Conservation (phyloP, 2,329 filamentous ascomycete genomes). For the Penicillium sp. region DNA sequence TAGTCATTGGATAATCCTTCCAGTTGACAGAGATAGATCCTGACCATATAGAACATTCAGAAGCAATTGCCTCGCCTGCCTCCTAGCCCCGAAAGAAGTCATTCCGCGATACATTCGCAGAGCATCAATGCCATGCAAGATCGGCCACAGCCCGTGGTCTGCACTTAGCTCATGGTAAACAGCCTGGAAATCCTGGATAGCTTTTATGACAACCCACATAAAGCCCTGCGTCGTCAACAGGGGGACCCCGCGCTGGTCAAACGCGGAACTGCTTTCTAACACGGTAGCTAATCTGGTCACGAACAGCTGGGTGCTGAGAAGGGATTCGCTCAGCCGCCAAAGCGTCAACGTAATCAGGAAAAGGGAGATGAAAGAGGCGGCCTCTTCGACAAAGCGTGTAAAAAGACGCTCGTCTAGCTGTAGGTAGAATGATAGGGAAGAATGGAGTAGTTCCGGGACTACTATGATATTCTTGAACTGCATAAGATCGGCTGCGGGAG, state of each 20-base stretch:
- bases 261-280: background rate
- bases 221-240: background rate
- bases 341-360: slow-evolving; percentile 1
- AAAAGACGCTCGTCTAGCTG: background rate
- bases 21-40: background rate
- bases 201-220: slow-evolving; percentile 1
- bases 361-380: background rate
- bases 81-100: background rate
- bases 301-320: background rate
- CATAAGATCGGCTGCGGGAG: background rate
- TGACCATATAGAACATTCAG: background rate
- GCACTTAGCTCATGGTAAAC: background rate
- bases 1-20: background rate
- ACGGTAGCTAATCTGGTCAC: background rate
- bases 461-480: background rate
- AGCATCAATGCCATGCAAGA: background rate
- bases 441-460: background rate
- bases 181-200: background rate
- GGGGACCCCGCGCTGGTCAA: background rate
- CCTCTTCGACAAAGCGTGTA: background rate
- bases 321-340: background rate
- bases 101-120: background rate
- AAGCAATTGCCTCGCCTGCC: background rate
- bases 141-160: background rate
- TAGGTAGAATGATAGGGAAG: background rate